A percentile compares a stretch with the other conserved stretches of the same genome.
These are phyloP conservation scores for Helianthus annuus DNA, from an alignment of 129 eudicot genomes.

Conservation along the genomic window HanXRQr2.0-SUNRISE NC_035441.2:185905067-185905566, in stretches of 20 bases:
- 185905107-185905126: conserved; percentile 68
- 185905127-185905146: conserved; percentile 78
- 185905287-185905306: conserved; percentile 70
- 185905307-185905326: conserved; percentile 75
- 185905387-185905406: conserved; percentile 83
- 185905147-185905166: conserved; percentile 40
- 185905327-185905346: conserved; percentile 94
- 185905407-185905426: conserved; percentile 98
- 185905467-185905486: neutral
- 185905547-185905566: neutral
- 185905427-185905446: conserved; percentile 77
- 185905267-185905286: conserved; percentile 72
- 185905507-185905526: neutral
- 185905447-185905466: conserved; percentile 86
- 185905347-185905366: conserved; percentile 82
- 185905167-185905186: conserved; percentile 19
- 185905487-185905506: neutral
- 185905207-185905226: conserved; percentile 31
- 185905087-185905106: conserved; percentile 75
- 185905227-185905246: conserved; percentile 94
- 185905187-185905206: neutral
- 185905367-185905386: conserved; percentile 79
- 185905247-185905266: conserved; percentile 90
- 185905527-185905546: neutral
- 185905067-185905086: conserved; percentile 69